A percentile compares a stretch with the other conserved stretches of the same genome.
phyloP scores from a whole-genome alignment of 495 filamentous ascomycete species.

The Aspergillus biplanus region DNA sequence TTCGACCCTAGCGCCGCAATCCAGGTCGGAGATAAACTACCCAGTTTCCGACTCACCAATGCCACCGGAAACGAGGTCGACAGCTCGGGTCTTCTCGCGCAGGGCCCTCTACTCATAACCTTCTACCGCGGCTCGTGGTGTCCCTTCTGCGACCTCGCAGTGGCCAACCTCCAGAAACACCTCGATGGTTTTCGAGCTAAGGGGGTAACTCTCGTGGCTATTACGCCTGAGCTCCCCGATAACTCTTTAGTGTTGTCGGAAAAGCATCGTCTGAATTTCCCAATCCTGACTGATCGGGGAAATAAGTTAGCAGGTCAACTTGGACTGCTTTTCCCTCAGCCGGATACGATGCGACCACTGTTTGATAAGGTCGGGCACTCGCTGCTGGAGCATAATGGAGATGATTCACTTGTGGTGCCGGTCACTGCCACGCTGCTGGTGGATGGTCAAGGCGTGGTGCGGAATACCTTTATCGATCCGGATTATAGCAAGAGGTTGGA shows the following conservation, averaged over 20 bases:
- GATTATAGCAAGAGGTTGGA: slow-evolving; percentile 39
- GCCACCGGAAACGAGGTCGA: slow-evolving; percentile 32
- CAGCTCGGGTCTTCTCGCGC: slow-evolving; percentile 33
- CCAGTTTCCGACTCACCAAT: slow-evolving; percentile 33
- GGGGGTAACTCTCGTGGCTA: slow-evolving; percentile 43
- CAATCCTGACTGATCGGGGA: slow-evolving; percentile 41
- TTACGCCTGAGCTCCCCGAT: slow-evolving; percentile 43
- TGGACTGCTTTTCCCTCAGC: slow-evolving; percentile 33
- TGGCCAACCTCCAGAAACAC: slow-evolving; percentile 33
- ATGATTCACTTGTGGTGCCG: slow-evolving; percentile 36
- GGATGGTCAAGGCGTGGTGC: slow-evolving; percentile 33
- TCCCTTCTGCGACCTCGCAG: slow-evolving; percentile 44
- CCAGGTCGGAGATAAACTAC: slow-evolving; percentile 36
- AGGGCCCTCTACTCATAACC: slow-evolving; percentile 43
- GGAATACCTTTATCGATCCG: slow-evolving; percentile 37
- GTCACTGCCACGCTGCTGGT: slow-evolving; percentile 41
- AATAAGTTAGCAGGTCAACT: slow-evolving; percentile 40
- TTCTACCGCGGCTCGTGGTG: slow-evolving; percentile 52
- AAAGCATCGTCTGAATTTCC: slow-evolving; percentile 40
- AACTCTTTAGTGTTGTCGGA: slow-evolving; percentile 31
- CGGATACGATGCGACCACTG: slow-evolving; percentile 27
- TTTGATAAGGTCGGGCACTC: slow-evolving; percentile 19
- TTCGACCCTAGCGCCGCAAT: slow-evolving; percentile 32
- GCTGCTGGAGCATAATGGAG: slow-evolving; percentile 28
- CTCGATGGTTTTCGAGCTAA: slow-evolving; percentile 35